A percentile compares a stretch with the other conserved stretches of the same genome.
phyloP scores from a whole-genome alignment of 345 rosid species.

The Cardamine resedifolia region DNA sequence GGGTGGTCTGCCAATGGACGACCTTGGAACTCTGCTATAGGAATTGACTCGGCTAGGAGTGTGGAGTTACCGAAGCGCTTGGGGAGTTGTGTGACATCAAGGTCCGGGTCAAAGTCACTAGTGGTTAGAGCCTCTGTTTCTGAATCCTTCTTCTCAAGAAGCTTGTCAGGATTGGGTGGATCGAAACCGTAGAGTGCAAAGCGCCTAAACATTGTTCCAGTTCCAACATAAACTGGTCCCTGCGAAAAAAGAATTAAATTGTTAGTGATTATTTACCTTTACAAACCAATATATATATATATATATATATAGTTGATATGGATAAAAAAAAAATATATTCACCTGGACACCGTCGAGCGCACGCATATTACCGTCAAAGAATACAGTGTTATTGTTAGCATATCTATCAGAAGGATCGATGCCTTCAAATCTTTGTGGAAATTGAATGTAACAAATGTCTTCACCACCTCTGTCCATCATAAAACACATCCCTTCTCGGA shows the following conservation, averaged over 20 bases:
- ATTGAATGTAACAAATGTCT: slow-evolving; percentile 84
- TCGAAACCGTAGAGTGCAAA: slow-evolving; percentile 94
- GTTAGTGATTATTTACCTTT: neutral
- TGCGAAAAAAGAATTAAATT: slow-evolving; percentile 10
- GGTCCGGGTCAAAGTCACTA: slow-evolving; percentile 75
- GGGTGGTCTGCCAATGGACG: slow-evolving; percentile 93
- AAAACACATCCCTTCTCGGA: slow-evolving; percentile 96
- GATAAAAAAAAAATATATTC: neutral
- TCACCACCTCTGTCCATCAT: slow-evolving; percentile 98
- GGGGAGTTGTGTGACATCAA: slow-evolving; percentile 76
- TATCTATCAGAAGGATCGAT: slow-evolving; percentile 95
- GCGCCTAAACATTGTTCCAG: slow-evolving; percentile 87
- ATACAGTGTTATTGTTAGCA: slow-evolving; percentile 91
- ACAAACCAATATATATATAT: neutral
- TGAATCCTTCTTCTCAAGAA: slow-evolving; percentile 38
- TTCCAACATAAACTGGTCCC: slow-evolving; percentile 97
- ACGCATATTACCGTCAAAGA: slow-evolving; percentile 97
- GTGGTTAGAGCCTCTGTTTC: slow-evolving; percentile 73
- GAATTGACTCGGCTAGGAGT: slow-evolving; percentile 81
- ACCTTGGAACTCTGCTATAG: slow-evolving; percentile 79
- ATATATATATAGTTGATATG: neutral
- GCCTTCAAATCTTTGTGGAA: slow-evolving; percentile 97
- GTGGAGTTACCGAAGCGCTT: slow-evolving; percentile 92
- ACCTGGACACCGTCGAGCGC: slow-evolving; percentile 97
- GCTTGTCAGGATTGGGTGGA: slow-evolving; percentile 60